Evolutionary conservation across 495 filamentous ascomycete species (phyloP), one percentile per base, ranked within the genome.

Genomic region (Endocarpon pusillum): DNA sequence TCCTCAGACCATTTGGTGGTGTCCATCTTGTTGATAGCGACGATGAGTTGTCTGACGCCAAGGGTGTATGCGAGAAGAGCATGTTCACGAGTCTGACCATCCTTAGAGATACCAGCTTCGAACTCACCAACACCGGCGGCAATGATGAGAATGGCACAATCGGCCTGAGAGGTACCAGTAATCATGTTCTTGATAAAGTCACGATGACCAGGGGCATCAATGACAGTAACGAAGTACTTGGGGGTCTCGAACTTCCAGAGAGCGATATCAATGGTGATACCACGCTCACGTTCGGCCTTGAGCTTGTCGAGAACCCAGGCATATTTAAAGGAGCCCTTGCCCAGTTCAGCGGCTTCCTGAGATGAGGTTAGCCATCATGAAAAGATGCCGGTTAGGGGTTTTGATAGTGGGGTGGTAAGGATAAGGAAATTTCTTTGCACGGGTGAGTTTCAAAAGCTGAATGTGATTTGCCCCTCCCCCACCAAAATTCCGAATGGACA

Each of bases 171-270:
- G 53, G 89, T 96, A 81, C 89, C 89, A 69, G 89, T 96, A 72
- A 96, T 97, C 89, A 97, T 97, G 81, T 94, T 94, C 89, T 97
- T 97, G 81, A 97, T 97, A 71, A 97, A 97, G 59, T 97, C 89
- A 83, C 89, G 89, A 68, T 97, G 89, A 66, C 89, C 89, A 53
- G 89, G 89, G 67, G 89, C 89, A 62, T 97, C 85, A 62, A 94
- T 94, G 76, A 94, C 87, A 52, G 86, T 94, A 66, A 94, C 86
- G 67, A 91, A 86, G 75, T 93, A 97, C 73, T 78, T 89, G 53
- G 78, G 70, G 53, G 89, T 96, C 72, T 96, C 84, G 75, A 97
- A 97, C 81, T 94, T 97, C 89, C 89, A 97, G 69, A 97, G 84
- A 55, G 91, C 89, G 59, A 97, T 96, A 62, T 97, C 89, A 62